Evolutionary conservation across 805 yeast genomes (phyloP), one percentile per base, ranked within the genome.

Genomic region (Hanseniaspora nectarophila): DNA sequence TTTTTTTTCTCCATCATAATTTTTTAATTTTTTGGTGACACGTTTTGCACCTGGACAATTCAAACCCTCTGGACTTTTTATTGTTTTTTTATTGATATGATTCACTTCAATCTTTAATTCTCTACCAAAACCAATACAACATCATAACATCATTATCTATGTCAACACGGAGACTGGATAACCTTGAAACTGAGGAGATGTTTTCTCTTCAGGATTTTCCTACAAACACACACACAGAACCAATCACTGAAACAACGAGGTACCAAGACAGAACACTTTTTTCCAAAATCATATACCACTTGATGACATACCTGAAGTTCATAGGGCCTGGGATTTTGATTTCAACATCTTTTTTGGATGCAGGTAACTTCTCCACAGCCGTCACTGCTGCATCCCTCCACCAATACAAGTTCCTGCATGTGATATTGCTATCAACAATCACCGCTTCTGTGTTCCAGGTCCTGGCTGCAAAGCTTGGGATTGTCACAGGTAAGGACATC

Each of bases 251-350:
- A 32, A 48, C 31, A 39, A 39, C 52, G 15, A 18, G 16, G 28
- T 48, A 48, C 15, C 45, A 40, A 12, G 52, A 48, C 16, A 31
- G 52, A 33, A 31, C 45, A 10, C 23, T 48, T 3, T 4, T 48
- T 18, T 48, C 52, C 1, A 39, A 40, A 28, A 40, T 48, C 16
- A 26, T 33, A 1, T 48, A 48, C 26, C 52, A 48, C 15, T 6
- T 48, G 4, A 26, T 40, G 38, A 81, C 80, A 58, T 84, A 81
- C 63, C 66, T 72, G 38, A 67, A 72, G 56, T 85, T 84, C 63
- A 72, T 90, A n/a, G 97, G 97, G 0, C 97, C 97, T 0, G 97
- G 98, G 0, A 70, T 90, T 45, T 83, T 90, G 95, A 95, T 92
- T 2, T 76, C 89, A 4, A 95, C 90, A 32, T 90, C 97, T 0